phyloP scores from a whole-genome alignment of 768 basidiomycete species.

The Leccinellum luteum region DNA sequence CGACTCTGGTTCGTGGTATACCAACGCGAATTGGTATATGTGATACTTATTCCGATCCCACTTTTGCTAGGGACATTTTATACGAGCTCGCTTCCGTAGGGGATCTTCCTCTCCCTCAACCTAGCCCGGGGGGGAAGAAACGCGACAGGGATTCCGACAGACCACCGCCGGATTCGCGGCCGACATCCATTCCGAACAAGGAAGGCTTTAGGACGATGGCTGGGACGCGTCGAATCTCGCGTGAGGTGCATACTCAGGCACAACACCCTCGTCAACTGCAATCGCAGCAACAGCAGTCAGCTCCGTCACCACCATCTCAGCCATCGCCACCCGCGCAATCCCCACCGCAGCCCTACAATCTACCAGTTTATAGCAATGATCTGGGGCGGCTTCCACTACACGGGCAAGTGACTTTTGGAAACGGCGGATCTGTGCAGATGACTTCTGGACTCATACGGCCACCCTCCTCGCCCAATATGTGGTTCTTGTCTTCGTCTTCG shows the following conservation, averaged over 20 bases:
- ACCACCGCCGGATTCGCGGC: slow-evolving; percentile 24
- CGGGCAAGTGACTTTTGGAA: slow-evolving; percentile 23
- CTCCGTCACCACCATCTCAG: not conserved
- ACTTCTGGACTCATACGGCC: slow-evolving; percentile 4
- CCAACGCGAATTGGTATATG: not conserved
- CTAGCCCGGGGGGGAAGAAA: slow-evolving; percentile 52
- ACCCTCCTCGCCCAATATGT: slow-evolving; percentile 9
- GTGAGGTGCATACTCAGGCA: slow-evolving; percentile 16
- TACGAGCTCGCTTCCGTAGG: slow-evolving; percentile 72
- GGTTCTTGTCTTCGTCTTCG: slow-evolving; percentile 16
- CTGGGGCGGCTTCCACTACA: slow-evolving; percentile 53
- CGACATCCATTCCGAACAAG: slow-evolving; percentile 1
- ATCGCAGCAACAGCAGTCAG: not conserved
- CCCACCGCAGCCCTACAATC: slow-evolving; percentile 26
- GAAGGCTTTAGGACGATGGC: slow-evolving; percentile 30
- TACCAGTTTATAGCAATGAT: slow-evolving; percentile 58
- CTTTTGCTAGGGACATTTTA: slow-evolving; percentile 57
- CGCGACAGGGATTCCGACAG: slow-evolving; percentile 62
- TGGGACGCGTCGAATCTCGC: slow-evolving; percentile 35
- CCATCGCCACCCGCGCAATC: not conserved
- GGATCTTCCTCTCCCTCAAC: slow-evolving; percentile 62
- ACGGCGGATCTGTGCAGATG: not conserved
- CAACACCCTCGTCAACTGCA: slow-evolving; percentile 12
- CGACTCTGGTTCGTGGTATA: slow-evolving; percentile 42
- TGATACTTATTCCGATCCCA: not conserved